These are phyloP conservation scores for Phytophthora foliorum DNA, from an alignment of 352 stramenopile genomes.

Conservation along the genomic window DNA sequence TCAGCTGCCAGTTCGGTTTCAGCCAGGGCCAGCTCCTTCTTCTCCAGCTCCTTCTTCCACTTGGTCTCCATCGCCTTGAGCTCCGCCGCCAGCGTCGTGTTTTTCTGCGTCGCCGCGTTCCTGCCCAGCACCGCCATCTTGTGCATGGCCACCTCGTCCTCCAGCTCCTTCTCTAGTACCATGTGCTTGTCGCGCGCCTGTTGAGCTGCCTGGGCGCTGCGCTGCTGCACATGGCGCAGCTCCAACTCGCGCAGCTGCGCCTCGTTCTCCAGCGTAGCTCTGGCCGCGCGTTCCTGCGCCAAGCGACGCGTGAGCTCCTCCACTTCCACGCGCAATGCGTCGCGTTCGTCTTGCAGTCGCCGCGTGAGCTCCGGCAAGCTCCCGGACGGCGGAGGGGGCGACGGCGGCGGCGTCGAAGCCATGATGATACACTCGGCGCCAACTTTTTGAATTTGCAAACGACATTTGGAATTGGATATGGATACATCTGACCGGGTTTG, in stretches of 20 bases:
- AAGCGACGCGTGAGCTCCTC: conserved; percentile 63
- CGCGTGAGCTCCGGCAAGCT: conserved; percentile 68
- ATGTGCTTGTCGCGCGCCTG: conserved; percentile 57
- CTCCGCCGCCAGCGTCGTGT: conserved; percentile 52
- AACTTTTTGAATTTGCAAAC: conserved; percentile 44
- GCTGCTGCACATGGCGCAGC: conserved; percentile 75
- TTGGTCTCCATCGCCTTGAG: conserved; percentile 65
- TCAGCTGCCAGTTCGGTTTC: conserved; percentile 63
- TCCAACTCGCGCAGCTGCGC: conserved; percentile 74
- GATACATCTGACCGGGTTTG: conserved; percentile 3
- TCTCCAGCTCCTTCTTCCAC: conserved; percentile 70
- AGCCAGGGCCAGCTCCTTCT: conserved; percentile 61
- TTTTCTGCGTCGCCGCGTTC: conserved; percentile 67
- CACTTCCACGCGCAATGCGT: conserved; percentile 55
- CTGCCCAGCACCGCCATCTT: conserved; percentile 62
- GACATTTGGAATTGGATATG: conserved; percentile 20
- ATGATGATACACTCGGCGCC: conserved; percentile 23
- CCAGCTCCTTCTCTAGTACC: conserved; percentile 69
- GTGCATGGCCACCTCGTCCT: conserved; percentile 63
- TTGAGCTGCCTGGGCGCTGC: conserved; percentile 56
- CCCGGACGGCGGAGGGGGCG: conserved; percentile 21
- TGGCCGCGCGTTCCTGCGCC: conserved; percentile 46
- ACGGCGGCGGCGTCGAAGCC: conserved; percentile 12
- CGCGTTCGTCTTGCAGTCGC: conserved; percentile 69
- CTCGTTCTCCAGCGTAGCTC: conserved; percentile 62